These are phyloP conservation scores for Aeschynomene evenia DNA, from an alignment of 306 rosid genomes.

Conservation along the genomic window DNA sequence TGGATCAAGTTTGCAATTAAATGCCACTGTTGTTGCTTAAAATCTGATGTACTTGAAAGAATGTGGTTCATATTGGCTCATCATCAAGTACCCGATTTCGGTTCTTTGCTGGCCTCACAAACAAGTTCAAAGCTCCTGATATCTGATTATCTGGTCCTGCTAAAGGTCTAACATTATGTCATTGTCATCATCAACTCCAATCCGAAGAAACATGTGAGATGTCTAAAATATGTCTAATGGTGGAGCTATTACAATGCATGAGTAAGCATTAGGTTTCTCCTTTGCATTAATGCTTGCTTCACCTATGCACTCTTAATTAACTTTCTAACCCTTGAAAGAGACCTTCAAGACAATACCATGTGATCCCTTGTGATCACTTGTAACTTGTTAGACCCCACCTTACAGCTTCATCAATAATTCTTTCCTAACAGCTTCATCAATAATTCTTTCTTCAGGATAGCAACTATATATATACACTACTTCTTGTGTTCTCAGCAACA, in stretches of 20 bases:
- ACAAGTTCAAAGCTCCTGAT: neutral
- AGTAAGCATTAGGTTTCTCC: neutral
- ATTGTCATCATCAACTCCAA: neutral
- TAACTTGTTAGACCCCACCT: neutral
- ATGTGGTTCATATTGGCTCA: neutral
- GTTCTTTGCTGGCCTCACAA: neutral
- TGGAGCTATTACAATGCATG: neutral
- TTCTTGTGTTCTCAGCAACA: neutral
- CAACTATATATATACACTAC: neutral
- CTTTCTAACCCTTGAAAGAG: neutral
- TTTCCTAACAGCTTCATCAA: neutral
- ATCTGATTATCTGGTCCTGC: neutral
- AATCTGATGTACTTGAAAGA: conserved; percentile 1
- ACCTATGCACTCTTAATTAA: neutral
- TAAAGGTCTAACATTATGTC: neutral
- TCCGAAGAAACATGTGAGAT: neutral
- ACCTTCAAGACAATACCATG: conserved; percentile 3
- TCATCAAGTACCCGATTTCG: neutral
- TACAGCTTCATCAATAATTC: neutral
- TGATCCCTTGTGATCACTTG: neutral
- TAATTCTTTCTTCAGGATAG: neutral
- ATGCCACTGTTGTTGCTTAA: neutral
- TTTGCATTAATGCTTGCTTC: no score
- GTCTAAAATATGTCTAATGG: neutral
- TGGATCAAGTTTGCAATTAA: neutral